These are phyloP conservation scores for Isatis lusitanica DNA, from an alignment of 441 rosid species.

Conservation along the genomic window DNA sequence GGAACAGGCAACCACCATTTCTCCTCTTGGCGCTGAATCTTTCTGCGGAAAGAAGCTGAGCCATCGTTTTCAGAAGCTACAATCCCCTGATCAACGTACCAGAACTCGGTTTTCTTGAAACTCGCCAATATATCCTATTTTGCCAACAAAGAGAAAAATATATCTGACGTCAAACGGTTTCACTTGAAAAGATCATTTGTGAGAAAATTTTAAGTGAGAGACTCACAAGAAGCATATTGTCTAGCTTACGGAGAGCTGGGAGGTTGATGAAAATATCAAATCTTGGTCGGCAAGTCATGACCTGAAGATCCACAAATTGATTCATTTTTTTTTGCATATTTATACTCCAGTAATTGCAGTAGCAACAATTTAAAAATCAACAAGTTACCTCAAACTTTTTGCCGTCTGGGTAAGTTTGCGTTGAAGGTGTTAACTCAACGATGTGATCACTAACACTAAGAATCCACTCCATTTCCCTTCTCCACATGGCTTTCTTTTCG, in stretches of 20 bases:
- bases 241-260: slow-evolving; percentile 63
- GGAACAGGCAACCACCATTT: slow-evolving; percentile 88
- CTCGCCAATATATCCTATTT: slow-evolving; percentile 62
- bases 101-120: slow-evolving; percentile 58
- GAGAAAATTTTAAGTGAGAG: neutral
- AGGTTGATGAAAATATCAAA: slow-evolving; percentile 64
- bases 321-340: no score
- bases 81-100: slow-evolving; percentile 82
- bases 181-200: neutral
- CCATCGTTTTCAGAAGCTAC: slow-evolving; percentile 60
- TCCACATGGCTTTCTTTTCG: slow-evolving; percentile 69
- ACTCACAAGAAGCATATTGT: slow-evolving; percentile 73
- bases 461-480: slow-evolving; percentile 73
- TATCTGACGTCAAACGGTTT: slow-evolving; percentile 8
- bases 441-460: slow-evolving; percentile 70
- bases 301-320: slow-evolving; percentile 36
- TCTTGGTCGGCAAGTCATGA: slow-evolving; percentile 71
- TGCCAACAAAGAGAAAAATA: neutral
- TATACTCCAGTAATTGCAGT: neutral
- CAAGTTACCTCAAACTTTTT: slow-evolving; percentile 59
- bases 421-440: slow-evolving; percentile 66
- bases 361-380: neutral
- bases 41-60: slow-evolving; percentile 62
- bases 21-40: slow-evolving; percentile 72
- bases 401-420: slow-evolving; percentile 65